These are phyloP conservation scores for Cladosporium halotolerans DNA, from an alignment of 2,329 filamentous ascomycete genomes.

Conservation along the genomic window DNA sequence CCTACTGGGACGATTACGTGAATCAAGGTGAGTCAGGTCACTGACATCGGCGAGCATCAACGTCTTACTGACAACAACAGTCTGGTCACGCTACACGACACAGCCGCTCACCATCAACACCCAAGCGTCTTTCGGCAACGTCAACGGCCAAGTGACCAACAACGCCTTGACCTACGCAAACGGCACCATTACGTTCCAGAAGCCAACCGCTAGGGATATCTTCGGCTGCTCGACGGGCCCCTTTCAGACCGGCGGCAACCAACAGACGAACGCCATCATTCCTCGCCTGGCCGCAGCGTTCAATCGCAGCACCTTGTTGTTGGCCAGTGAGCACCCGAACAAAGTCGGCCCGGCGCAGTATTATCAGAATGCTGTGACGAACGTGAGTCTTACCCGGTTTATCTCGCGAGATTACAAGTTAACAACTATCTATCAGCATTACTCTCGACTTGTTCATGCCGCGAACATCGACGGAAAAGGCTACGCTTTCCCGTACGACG, in stretches of 20 bases:
- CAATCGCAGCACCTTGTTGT: slow-evolving; percentile 64
- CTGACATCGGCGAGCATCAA: not conserved
- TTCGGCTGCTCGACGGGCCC: slow-evolving; percentile 61
- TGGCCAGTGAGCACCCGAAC: slow-evolving; percentile 33
- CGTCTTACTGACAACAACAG: slow-evolving; percentile 17
- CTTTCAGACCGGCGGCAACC: slow-evolving; percentile 44
- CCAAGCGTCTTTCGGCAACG: slow-evolving; percentile 50
- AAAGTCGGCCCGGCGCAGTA: slow-evolving; percentile 24
- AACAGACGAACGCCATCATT: slow-evolving; percentile 52
- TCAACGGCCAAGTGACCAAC: slow-evolving; percentile 33
- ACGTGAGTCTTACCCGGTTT: slow-evolving; percentile 19
- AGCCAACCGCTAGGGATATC: slow-evolving; percentile 57
- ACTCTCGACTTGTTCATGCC: slow-evolving; percentile 29
- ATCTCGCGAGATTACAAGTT: not conserved
- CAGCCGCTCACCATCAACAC: slow-evolving; percentile 55
- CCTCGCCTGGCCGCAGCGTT: slow-evolving; percentile 70
- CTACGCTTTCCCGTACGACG: slow-evolving; percentile 64
- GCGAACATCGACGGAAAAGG: slow-evolving; percentile 53
- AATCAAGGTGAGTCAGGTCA: slow-evolving; percentile 26
- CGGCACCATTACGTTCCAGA: slow-evolving; percentile 44
- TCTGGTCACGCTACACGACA: slow-evolving; percentile 44
- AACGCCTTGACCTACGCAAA: slow-evolving; percentile 35
- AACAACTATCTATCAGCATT: slow-evolving; percentile 20
- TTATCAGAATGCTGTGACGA: slow-evolving; percentile 25
- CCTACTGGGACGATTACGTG: slow-evolving; percentile 49